Evolutionary conservation across 2,329 filamentous ascomycete species (phyloP), one percentile per base, ranked within the genome.

Genomic region (Claviceps quebecensis): DNA sequence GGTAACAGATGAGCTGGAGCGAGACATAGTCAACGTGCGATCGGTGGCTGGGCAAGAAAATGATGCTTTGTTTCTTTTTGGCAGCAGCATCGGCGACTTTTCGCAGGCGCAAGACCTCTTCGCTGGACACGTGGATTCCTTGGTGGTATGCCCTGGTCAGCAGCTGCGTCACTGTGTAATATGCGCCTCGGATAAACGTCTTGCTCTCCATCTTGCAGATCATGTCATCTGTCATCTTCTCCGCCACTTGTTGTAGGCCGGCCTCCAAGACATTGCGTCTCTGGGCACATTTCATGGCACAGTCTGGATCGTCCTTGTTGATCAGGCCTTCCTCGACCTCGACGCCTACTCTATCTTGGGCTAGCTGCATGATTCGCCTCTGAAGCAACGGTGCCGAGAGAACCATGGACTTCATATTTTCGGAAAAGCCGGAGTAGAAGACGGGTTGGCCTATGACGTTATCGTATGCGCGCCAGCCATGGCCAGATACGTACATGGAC

Each of bases 141-240:
- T 97, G 91, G 62, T 97, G 89, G 65, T 98, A 98, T 5, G 93
- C 91, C 54, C 93, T 75, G 4, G 91, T 94, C 55, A 97, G 73
- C 46, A 97, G 74, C 68, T 97, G 91, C 1, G 90, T 95, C 47
- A 75, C 75, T 40, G 95, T 64, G 65, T 96, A 98, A 65, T 97
- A 97, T 46, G 93, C 91, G 23, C 87, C 81, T 47, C 93, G 76
- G 58, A 98, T 95, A 63, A 97, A 97, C 2, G 80, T 73, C 64
- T 90, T 94, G 73, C 85, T 94, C 68, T 98, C 93, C 76, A 97
- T 91, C 69, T 98, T 98, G 77, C 91, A 97, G 55, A 98, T 96
- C 93, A 98, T 97, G 56, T 84, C 81, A 63, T 95, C 88, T 23
- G 89, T 87, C 77, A 93, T 83, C 57, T 84, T 83, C 56, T 93